Base-by-base conservation (phyloP, 805 yeast species). In the Yamadazyma olivae region DNA sequence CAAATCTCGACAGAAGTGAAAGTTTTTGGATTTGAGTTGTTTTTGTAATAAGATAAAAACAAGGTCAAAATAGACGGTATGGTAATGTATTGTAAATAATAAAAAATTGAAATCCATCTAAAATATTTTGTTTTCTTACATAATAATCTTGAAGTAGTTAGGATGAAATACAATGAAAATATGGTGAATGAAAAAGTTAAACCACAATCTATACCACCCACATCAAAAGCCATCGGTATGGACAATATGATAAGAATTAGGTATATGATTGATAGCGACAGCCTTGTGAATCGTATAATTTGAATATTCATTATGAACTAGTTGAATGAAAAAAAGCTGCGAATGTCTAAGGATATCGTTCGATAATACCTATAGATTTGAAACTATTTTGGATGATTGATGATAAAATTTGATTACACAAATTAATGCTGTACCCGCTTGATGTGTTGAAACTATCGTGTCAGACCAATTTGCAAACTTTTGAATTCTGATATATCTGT, bases 141-240 rank as follows among this genome's bases (percentile, higher is more conserved):
- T 27, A 79, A 46, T 20, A 88, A 68, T 39, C 95, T 71, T 20
- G 88, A 51, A 1, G 95, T 79, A 6, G 96, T 86, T 37, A 87
- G 64, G 5, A 75, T 55, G 42, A 86, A 81, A 59, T 89, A 90
- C 35, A 83, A 60, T 27, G 47, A 33, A 39, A 60, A 56, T 28
- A 75, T 65, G 36, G 86, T 75, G 32, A 91, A 70, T 5, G 95
- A 81, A 57, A 80, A 93, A 14, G 95, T 79, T 41, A 93, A 65
- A 1, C 99, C 99, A 60, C 98, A 91, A 38, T 78, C 72, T 14
- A 81, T 73, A 1, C 98, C 97, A 7, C 98, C 98, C 25, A 88
- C 83, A 53, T 91, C 96, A 60, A 93, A 93, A 17, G 97, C 84
- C 43, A 93, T 72, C 4, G 98, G 98, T 5, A 93, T 83, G 2